Base-by-base conservation (phyloP, 75 land plant species). In the Gnetum montanum region DNA sequence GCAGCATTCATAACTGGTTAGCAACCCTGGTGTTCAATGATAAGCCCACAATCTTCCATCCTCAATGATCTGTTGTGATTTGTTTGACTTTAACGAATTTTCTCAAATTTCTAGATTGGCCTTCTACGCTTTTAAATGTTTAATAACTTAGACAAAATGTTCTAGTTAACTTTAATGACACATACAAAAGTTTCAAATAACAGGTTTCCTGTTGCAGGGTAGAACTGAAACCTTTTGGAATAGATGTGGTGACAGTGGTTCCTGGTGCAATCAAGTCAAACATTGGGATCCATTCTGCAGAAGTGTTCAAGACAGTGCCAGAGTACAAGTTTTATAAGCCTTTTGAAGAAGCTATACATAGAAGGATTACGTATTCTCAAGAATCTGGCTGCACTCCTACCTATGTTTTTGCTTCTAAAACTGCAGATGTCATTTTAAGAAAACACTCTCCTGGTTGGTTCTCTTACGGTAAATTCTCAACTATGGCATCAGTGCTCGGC, bases 231-330 rank as follows among this genome's bases (percentile, higher is more conserved):
- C 79, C 72, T 38, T 77, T 90, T 23, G 83, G 83, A 18, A 81
- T 95, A 16, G 76, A 86, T 60, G 91, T 90, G 6, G 78, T 90
- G 1, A 73, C 61, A 15, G 81, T 95, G 44, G 85, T 61, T 6
- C 96, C 99, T 3, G 99, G 99, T 37, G 91, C 77, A 18, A 68
- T 90, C 18, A 79, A 54, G 22, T 86, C 99, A 16, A 86, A 80
- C 52, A 25, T 95, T 16, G 96, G 68, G 40, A 69, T 57, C 15
- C 60, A 76, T 59, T 65, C 82, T 6, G 6, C 64, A 11, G 61
- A 67, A 4, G 75, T 41, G 34, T 74, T 73, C 47, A 52, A 52
- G 35, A 37, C 37, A 22, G 48, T 82, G 70, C 77, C 80, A 6
- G 78, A 79, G 23, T 85, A 80, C 80, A 86, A 74, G 52, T 37